Conservation (phyloP, 1,284 basidiomycete species). For the Abortiporus biennis region DNA sequence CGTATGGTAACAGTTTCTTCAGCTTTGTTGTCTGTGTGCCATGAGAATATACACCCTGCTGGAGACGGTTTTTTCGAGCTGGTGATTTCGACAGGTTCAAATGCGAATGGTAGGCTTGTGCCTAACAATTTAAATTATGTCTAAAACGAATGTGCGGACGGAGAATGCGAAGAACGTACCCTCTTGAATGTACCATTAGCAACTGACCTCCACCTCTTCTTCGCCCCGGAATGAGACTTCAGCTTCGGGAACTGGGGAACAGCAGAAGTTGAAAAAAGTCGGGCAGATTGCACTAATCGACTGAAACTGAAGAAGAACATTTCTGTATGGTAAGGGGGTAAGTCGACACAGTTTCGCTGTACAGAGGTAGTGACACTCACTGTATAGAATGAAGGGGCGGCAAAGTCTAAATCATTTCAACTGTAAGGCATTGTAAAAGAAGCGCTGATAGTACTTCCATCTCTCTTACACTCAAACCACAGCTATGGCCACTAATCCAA, state of each 20-base stretch:
- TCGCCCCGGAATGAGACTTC: conserved; percentile 75
- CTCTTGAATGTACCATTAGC: conserved; percentile 73
- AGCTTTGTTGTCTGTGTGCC: conserved; percentile 56
- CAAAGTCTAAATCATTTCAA: too few species aligned
- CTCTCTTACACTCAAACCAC: too few species aligned
- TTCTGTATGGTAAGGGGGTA: neutral
- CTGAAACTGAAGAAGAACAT: conserved; percentile 19
- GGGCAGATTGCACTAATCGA: conserved; percentile 20
- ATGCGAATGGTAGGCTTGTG: conserved; percentile 63
- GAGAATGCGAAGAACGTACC: conserved; percentile 31
- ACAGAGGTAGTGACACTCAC: too few species aligned
- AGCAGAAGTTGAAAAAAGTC: conserved; percentile 29
- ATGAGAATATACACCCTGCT: conserved; percentile 59
- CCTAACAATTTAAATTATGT: conserved; percentile 34
- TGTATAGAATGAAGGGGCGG: too few species aligned
- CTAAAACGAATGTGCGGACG: conserved; percentile 3
- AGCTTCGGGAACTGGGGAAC: conserved; percentile 43
- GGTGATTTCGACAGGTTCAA: conserved; percentile 65
- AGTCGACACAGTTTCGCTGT: too few species aligned
- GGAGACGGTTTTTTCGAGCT: conserved; percentile 58
- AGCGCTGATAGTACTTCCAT: too few species aligned
- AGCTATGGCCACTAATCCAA: conserved; percentile 46
- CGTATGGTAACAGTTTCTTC: conserved; percentile 66
- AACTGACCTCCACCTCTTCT: conserved; percentile 73
- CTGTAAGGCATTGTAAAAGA: too few species aligned